Evolutionary conservation across 1,284 basidiomycete genomes (phyloP).

Genomic region (Leccinum colubrinum): DNA sequence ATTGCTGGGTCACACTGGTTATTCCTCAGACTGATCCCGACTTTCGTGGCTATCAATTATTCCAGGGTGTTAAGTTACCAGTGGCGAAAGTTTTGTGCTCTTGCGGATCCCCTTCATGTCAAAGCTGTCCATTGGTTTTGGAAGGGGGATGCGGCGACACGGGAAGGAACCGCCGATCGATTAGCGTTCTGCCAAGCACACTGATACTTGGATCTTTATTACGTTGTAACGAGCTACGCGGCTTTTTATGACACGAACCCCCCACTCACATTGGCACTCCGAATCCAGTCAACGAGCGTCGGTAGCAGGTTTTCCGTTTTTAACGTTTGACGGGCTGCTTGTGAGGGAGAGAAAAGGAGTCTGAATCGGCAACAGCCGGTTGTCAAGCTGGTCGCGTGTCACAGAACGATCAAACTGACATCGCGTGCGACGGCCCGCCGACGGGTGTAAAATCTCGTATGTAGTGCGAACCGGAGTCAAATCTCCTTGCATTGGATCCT

Average conservation of each 20-base stretch:
- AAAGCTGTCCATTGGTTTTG: background rate
- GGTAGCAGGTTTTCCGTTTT: background rate
- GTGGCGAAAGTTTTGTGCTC: background rate
- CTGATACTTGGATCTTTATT: background rate
- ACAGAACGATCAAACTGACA: background rate
- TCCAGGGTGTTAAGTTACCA: background rate
- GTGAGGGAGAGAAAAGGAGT: background rate
- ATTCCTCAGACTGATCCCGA: background rate
- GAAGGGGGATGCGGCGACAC: background rate
- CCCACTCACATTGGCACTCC: background rate
- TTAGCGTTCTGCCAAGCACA: background rate
- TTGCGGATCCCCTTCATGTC: background rate
- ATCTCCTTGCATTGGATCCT: background rate
- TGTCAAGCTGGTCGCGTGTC: constrained; percentile 1
- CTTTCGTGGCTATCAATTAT: background rate
- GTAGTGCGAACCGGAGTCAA: background rate
- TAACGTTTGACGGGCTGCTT: constrained; percentile 12
- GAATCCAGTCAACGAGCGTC: background rate
- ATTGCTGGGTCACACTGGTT: background rate
- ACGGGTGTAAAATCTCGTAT: background rate
- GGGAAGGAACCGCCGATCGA: background rate
- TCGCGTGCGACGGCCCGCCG: background rate
- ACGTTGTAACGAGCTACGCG: background rate
- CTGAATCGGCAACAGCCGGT: constrained; percentile 6
- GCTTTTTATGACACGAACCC: background rate